These are phyloP conservation scores for Bipolaris zeicola DNA, from an alignment of 2,329 filamentous ascomycete genomes.

Conservation along the genomic window DNA sequence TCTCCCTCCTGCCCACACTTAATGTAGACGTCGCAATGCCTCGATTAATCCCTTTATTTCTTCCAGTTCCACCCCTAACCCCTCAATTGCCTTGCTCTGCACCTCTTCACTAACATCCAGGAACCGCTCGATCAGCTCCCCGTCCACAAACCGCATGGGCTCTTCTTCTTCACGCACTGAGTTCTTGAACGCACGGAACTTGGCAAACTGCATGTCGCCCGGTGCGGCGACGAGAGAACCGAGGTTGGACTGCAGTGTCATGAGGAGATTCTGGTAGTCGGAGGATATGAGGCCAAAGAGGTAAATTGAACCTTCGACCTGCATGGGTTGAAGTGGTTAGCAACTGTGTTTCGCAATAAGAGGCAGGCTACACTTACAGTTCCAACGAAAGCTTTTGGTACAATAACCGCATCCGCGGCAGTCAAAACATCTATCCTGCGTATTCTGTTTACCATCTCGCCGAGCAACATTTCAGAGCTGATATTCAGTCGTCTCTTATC, in stretches of 20 bases:
- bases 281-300: conserved; percentile 81
- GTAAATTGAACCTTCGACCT: conserved; percentile 92
- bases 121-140: conserved; percentile 86
- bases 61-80: conserved; percentile 63
- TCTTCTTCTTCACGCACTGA: conserved; percentile 71
- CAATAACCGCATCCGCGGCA: conserved; percentile 68
- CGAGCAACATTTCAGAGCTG: conserved; percentile 80
- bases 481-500: conserved; percentile 74
- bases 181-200: conserved; percentile 82
- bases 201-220: conserved; percentile 75
- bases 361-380: conserved; percentile 66
- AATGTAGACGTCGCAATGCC: conserved; percentile 57
- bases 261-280: conserved; percentile 75
- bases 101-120: conserved; percentile 69
- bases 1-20: background rate
- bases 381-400: conserved; percentile 83
- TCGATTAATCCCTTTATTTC: conserved; percentile 65
- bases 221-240: conserved; percentile 69
- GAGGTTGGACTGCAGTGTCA: conserved; percentile 77
- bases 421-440: conserved; percentile 72
- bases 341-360: background rate
- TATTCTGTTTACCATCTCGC: conserved; percentile 93
- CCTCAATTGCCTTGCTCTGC: conserved; percentile 60
- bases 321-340: conserved; percentile 52
- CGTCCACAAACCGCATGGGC: conserved; percentile 88